Base-by-base conservation (phyloP, 1,284 basidiomycete species). In the Ganoderma lucidum region DNA sequence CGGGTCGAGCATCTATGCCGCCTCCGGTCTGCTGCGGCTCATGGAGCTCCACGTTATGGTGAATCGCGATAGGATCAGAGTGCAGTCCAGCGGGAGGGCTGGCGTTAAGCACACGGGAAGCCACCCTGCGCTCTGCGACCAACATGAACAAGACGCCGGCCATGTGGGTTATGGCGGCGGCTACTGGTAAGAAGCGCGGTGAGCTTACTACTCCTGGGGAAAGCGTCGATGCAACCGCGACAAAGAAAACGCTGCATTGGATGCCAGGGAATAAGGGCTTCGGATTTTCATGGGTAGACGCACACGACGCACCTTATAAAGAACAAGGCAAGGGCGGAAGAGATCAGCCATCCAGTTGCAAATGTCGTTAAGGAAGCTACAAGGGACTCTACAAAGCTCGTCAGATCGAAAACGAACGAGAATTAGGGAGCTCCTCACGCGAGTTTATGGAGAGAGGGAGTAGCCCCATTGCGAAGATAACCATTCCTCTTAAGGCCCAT, bases 381-480 rank as follows among this genome's bases (percentile, higher is more conserved):
- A 23, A n/a, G 2, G 19, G 37, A 55, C 9, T 55, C 51, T 62
- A 56, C 14, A 17, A 55, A 1, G 28, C 17, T 55, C 3, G 12
- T 55, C 2, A 55, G 28, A 6, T 32, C 15, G 12, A 32, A 6
- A 32, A 17, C 5, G 30, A 55, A 17, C 14, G 3, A 10, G 1
- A 17, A 28, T 32, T 28, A 17, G n/a, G 6, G 28, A 10, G 30
- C 0, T 32, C 8, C 53, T 32, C 30, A 56, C 30, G 30, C 30
- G 53, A 56, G 23, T 30, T 56, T 56, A 56, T 56, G 30, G 28
- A 56, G 15, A 32, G 53, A 56, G 53, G 53, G 15, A 35, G 32
- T 9, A 56, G 32, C 30, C 53, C 53, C 6, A 12, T 17, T 35
- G 30, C 53, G 17, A 32, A 32, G 30, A 8, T 30, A 14, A 56